Percentiles rank a stretch among this genome's conserved stretches.
Conservation (phyloP, 2,329 filamentous ascomycete species). For the Beauveria bassiana region DNA sequence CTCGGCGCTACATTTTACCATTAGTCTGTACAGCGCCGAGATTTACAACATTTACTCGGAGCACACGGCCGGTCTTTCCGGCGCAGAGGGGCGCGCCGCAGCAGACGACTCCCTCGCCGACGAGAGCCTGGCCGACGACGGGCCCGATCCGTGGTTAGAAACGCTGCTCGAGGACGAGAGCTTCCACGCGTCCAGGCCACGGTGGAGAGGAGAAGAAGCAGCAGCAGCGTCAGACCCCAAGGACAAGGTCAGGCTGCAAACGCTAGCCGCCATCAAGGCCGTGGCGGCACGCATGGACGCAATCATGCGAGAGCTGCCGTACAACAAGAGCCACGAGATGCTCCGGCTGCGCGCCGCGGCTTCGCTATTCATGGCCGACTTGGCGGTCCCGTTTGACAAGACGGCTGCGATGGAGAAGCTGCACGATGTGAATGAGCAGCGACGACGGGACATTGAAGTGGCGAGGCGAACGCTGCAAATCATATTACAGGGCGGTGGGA, state of each 20-base stretch:
- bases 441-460: conserved; percentile 22
- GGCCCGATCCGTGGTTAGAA: background rate
- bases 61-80: conserved; percentile 37
- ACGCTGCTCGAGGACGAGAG: conserved; percentile 9
- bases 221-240: conserved; percentile 12
- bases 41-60: conserved; percentile 65
- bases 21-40: conserved; percentile 73
- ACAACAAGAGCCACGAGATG: conserved; percentile 57
- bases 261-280: conserved; percentile 51
- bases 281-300: conserved; percentile 65
- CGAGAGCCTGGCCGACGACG: background rate
- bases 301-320: conserved; percentile 62
- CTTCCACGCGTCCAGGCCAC: conserved; percentile 5
- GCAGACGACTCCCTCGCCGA: conserved; percentile 1
- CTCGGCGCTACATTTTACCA: conserved; percentile 70
- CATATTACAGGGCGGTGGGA: conserved; percentile 22
- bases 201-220: background rate
- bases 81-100: conserved; percentile 22
- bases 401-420: conserved; percentile 23
- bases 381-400: conserved; percentile 39
- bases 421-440: conserved; percentile 20
- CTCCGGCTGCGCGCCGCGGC: conserved; percentile 67
- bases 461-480: conserved; percentile 20
- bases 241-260: conserved; percentile 38
- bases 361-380: conserved; percentile 66